Conservation (phyloP, 2,329 filamentous ascomycete species). For the Pestalotiopsis sp. region DNA sequence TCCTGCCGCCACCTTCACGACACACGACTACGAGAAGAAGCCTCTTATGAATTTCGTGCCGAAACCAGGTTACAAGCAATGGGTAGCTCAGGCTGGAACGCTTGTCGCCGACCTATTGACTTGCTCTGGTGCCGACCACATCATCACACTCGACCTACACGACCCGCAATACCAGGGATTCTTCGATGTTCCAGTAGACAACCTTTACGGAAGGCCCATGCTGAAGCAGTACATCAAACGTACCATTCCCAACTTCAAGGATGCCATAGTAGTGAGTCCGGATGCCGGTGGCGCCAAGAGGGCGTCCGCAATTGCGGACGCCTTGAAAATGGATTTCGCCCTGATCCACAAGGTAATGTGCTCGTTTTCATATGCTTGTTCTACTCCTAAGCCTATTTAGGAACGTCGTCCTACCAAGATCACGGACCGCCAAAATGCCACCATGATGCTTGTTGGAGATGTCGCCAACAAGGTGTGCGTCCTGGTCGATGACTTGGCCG, state of each 20-base stretch:
- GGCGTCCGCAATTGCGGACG: constrained; percentile 92
- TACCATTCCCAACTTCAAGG: constrained; percentile 80
- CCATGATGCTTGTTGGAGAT: constrained; percentile 94
- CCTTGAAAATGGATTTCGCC: constrained; percentile 91
- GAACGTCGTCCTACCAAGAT: constrained; percentile 89
- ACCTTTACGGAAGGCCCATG: constrained; percentile 84
- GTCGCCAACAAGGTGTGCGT: constrained; percentile 82
- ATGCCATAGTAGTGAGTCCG: constrained; percentile 91
- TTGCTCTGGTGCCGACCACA: constrained; percentile 92
- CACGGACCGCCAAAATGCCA: constrained; percentile 85
- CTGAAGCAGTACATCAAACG: constrained; percentile 74
- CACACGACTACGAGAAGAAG: constrained; percentile 67
- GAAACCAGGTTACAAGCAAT: constrained; percentile 97
- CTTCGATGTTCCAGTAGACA: constrained; percentile 98
- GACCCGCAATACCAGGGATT: constrained; percentile 98
- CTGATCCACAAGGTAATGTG: constrained; percentile 89
- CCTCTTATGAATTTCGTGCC: constrained; percentile 66
- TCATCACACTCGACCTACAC: constrained; percentile 97
- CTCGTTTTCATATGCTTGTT: constrained; percentile 27
- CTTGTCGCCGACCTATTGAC: constrained; percentile 93
- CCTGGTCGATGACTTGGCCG: constrained; percentile 89
- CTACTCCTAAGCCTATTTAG: constrained; percentile 49
- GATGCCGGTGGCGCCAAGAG: constrained; percentile 97
- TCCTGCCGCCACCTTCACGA: constrained; percentile 49
- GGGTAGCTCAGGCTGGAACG: constrained; percentile 96